These are phyloP conservation scores for Pythium rishiriense DNA, from an alignment of 352 stramenopile genomes.

Conservation along the genomic window DNA sequence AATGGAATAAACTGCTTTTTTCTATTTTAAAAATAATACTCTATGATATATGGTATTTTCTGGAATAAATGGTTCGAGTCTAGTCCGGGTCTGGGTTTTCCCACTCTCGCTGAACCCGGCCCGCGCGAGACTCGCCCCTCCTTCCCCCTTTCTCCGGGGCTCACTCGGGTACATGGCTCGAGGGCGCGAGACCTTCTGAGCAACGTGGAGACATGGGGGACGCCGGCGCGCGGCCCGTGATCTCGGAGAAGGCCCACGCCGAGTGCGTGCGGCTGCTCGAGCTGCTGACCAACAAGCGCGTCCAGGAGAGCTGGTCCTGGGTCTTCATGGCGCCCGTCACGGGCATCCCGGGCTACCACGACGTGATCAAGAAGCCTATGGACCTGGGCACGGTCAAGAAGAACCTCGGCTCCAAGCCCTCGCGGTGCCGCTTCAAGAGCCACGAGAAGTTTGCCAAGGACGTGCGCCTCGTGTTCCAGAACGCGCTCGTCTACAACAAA, in stretches of 20 bases:
- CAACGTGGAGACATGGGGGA: not conserved
- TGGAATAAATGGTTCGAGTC: not conserved
- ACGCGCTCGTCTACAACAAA: conserved; percentile 80
- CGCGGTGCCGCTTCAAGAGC: conserved; percentile 82
- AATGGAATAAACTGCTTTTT: too few species aligned
- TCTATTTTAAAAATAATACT: too few species aligned
- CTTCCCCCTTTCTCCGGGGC: not conserved
- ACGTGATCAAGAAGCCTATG: conserved; percentile 84
- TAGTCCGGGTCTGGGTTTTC: not conserved
- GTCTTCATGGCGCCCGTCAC: conserved; percentile 81
- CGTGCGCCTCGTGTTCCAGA: conserved; percentile 83
- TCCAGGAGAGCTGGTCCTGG: conserved; percentile 87
- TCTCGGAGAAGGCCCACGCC: conserved; percentile 68
- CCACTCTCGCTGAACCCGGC: conserved; percentile 14
- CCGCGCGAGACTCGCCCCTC: conserved; percentile 3
- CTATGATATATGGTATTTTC: not conserved
- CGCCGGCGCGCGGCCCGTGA: conserved; percentile 35
- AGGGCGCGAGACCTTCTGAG: not conserved
- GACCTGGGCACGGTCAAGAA: conserved; percentile 77
- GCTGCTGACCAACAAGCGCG: conserved; percentile 73
- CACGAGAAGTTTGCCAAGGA: conserved; percentile 83
- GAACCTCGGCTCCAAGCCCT: conserved; percentile 75
- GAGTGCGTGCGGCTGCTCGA: conserved; percentile 83
- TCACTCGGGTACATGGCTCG: conserved; percentile 24
- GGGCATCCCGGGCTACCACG: conserved; percentile 63